Evolutionary conservation across 345 rosid genomes (phyloP), one percentile per base, ranked within the genome.

Genomic region (Citrus hindsii): DNA sequence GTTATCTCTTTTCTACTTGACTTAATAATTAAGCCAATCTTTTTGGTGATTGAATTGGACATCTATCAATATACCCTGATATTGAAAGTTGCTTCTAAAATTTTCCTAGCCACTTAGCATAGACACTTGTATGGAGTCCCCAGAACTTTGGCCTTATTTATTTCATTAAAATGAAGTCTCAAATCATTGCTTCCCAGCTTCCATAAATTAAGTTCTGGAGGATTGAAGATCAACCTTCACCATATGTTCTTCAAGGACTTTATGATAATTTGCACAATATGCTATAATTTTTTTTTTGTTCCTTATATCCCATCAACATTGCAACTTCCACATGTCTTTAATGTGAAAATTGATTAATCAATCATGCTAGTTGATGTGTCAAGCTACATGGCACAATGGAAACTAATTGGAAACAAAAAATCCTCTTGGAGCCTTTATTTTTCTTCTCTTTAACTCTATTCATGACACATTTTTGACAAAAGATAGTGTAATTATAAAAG

Each of bases 51-150:
- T 65, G 83, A 79, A 69, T 75, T 82, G 83, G 85, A 84, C 77
- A 70, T 59, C 55, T 73, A 69, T 67, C 28, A 71, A 13, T 74
- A 63, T 14, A 42, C 30, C 73, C 46, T 38, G 64, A 80, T 74
- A 63, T 2, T 79, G 87, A 84, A 78, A 86, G 91, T 76, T 53
- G 81, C 88, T 65, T 79, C 72, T 65, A 12, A 83, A 80, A 69
- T 35, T 63, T 80, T 81, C 77, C 79, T 58, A 79, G 81, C 88
- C 89, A 84, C 81, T 78, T 51, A 25, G 75, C 58, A 7, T 51
- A 64, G 81, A 25, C 79, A 66, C 62, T 53, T 77, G 75, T 67
- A 55, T 58, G 79, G 82, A 76, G 69, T 33, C 24, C 30, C 53
- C 53, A 55, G 28, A 67, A 66, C 33, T 79, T 76, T 65, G 59